A percentile compares a stretch with the other conserved stretches of the same genome.
phyloP scores from a whole-genome alignment of 202 grass and related monocot species.

The Dendrocalamus latiflorus region DNA sequence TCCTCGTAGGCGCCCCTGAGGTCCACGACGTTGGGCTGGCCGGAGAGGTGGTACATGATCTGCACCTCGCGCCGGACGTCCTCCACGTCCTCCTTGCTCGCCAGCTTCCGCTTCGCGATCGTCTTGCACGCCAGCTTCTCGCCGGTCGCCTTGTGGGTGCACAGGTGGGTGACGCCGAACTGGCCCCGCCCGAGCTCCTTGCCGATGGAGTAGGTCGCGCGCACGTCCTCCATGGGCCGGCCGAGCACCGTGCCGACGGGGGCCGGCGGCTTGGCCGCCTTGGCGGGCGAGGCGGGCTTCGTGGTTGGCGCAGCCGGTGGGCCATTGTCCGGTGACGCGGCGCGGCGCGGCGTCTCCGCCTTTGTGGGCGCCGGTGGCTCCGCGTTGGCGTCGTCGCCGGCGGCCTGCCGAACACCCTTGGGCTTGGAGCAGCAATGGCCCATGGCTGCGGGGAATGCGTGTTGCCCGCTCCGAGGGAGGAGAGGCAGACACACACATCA shows the following conservation, averaged over 20 bases:
- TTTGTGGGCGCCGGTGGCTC: background rate
- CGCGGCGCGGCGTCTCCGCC: conserved; percentile 6
- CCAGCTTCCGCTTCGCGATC: conserved; percentile 78
- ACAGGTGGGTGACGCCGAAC: conserved; percentile 84
- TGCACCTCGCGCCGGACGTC: conserved; percentile 77
- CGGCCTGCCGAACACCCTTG: conserved; percentile 25
- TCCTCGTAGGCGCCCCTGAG: conserved; percentile 76
- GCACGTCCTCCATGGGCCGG: conserved; percentile 64
- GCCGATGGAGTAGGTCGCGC: conserved; percentile 44
- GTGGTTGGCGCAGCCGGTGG: background rate
- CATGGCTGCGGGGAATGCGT: conserved; percentile 46
- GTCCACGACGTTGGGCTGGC: conserved; percentile 62
- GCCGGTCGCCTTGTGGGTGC: conserved; percentile 51
- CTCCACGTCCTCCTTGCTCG: conserved; percentile 56
- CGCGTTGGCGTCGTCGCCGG: conserved; percentile 3
- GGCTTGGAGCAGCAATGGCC: conserved; percentile 60
- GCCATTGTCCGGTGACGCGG: conserved; percentile 14
- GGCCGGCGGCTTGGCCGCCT: conserved; percentile 14
- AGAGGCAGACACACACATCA: conserved; percentile 38
- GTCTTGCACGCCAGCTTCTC: conserved; percentile 88
- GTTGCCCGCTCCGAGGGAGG: conserved; percentile 39
- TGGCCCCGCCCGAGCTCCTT: conserved; percentile 83
- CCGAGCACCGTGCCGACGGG: conserved; percentile 57
- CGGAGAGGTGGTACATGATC: conserved; percentile 79
- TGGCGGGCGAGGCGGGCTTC: background rate